These are phyloP conservation scores for Citeromyces matritensis DNA, from an alignment of 805 yeast genomes.

Conservation along the genomic window DNA sequence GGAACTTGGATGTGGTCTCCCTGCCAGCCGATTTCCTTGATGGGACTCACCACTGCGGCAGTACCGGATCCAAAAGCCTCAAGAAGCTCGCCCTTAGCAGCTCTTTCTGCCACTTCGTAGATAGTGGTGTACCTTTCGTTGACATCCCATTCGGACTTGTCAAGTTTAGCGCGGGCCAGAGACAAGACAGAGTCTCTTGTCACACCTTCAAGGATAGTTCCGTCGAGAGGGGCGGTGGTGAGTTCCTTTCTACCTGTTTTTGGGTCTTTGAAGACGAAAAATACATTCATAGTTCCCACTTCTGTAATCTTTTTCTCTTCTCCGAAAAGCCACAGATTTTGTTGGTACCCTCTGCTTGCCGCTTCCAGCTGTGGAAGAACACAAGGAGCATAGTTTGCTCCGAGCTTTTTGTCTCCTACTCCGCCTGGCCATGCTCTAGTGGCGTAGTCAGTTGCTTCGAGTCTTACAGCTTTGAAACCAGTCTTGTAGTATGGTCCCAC, in stretches of 20 bases:
- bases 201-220: conserved; percentile 93
- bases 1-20: conserved; percentile 70
- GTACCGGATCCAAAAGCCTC: conserved; percentile 98
- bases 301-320: conserved; percentile 80
- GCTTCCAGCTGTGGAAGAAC: conserved; percentile 84
- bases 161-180: conserved; percentile 64
- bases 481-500: conserved; percentile 94
- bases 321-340: conserved; percentile 93
- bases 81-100: conserved; percentile 67
- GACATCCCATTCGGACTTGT: conserved; percentile 65
- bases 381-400: conserved; percentile 97
- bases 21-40: conserved; percentile 71
- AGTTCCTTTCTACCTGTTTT: conserved; percentile 76
- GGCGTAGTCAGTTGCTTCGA: conserved; percentile 92
- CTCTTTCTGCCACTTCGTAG: conserved; percentile 62
- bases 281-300: conserved; percentile 96
- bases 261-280: conserved; percentile 70
- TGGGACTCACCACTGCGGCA: conserved; percentile 94
- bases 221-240: conserved; percentile 93
- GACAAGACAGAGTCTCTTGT: conserved; percentile 80
- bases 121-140: conserved; percentile 78
- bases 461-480: conserved; percentile 88
- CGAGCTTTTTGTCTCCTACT: conserved; percentile 89
- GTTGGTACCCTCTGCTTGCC: conserved; percentile 84
- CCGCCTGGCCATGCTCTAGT: conserved; percentile 99